Conservation (phyloP, 2,329 filamentous ascomycete genomes). For the Pseudocercospora fuligena region DNA sequence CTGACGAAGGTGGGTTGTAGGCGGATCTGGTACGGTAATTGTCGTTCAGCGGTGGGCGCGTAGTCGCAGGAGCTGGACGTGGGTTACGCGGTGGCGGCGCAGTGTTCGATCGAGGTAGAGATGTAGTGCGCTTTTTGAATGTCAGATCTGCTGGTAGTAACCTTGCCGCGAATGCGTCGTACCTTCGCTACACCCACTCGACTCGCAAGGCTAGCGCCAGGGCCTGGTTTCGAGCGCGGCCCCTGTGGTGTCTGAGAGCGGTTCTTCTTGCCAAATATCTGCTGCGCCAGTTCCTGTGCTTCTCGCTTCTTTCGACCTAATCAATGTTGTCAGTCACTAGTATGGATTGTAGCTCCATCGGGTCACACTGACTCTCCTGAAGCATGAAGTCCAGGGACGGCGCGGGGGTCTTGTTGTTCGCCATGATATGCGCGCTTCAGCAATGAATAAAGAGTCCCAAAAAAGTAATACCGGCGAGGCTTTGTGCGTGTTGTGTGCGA, state of each 20-base stretch:
- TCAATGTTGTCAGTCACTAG: not conserved
- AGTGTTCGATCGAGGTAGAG: slow-evolving; percentile 34
- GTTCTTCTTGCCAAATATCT: slow-evolving; percentile 68
- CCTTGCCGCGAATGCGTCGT: slow-evolving; percentile 30
- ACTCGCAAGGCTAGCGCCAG: slow-evolving; percentile 65
- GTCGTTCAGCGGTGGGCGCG: slow-evolving; percentile 24
- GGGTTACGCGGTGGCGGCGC: slow-evolving; percentile 28
- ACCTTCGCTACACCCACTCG: slow-evolving; percentile 76
- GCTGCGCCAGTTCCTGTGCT: slow-evolving; percentile 62
- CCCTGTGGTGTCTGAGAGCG: slow-evolving; percentile 63
- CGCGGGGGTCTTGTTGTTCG: slow-evolving; percentile 19
- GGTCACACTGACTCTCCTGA: slow-evolving; percentile 27
- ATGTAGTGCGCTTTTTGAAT: slow-evolving; percentile 32
- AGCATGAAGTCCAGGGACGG: slow-evolving; percentile 30
- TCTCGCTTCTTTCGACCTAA: slow-evolving; percentile 32
- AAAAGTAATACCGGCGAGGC: not conserved
- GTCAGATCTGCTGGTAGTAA: not conserved
- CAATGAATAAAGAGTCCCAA: not conserved
- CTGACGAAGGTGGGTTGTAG: slow-evolving; percentile 46
- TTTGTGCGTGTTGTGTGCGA: not conserved
- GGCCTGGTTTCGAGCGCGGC: slow-evolving; percentile 45
- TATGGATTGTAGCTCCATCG: not conserved
- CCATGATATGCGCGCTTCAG: slow-evolving; percentile 17
- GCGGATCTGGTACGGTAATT: slow-evolving; percentile 48
- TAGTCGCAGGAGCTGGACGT: slow-evolving; percentile 26